Percentiles rank a stretch among this genome's conserved stretches.
Conservation (phyloP, 2,329 filamentous ascomycete genomes). For the Gliomastix tumulicola region DNA sequence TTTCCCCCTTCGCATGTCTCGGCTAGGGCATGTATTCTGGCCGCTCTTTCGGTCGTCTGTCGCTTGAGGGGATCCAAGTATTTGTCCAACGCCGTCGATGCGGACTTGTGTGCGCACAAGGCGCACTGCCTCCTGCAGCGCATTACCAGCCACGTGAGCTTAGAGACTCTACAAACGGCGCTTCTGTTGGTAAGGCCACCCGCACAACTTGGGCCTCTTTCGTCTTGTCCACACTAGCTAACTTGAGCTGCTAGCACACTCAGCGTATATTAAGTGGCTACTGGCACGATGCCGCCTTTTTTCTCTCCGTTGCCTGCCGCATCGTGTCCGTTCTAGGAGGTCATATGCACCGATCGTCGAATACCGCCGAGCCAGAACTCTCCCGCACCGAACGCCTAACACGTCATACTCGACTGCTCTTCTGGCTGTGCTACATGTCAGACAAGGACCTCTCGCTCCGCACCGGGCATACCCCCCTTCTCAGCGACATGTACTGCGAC, state of each 20-base stretch:
- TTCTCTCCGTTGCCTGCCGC: constrained; percentile 27
- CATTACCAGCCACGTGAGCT: constrained; percentile 23
- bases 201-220: not conserved
- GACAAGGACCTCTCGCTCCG: constrained; percentile 18
- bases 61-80: constrained; percentile 21
- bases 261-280: not conserved
- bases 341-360: constrained; percentile 13
- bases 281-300: constrained; percentile 27
- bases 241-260: too few relatives aligned
- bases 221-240: not conserved
- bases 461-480: constrained; percentile 11
- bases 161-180: constrained; percentile 28
- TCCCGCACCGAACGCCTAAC: not conserved
- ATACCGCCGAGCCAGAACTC: constrained; percentile 1
- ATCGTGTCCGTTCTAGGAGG: constrained; percentile 36
- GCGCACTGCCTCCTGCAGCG: constrained; percentile 26
- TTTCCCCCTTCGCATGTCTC: constrained; percentile 18
- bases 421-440: constrained; percentile 16
- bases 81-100: not conserved
- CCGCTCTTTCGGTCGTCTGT: constrained; percentile 11
- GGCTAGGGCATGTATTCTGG: too few relatives aligned
- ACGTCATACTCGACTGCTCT: constrained; percentile 10
- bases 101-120: not conserved
- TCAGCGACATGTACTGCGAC: constrained; percentile 41
- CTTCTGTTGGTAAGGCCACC: constrained; percentile 30